These are phyloP conservation scores for Vaccinium corymbosum DNA, from an alignment of 148 eudicot genomes.

Conservation along the genomic window DNA sequence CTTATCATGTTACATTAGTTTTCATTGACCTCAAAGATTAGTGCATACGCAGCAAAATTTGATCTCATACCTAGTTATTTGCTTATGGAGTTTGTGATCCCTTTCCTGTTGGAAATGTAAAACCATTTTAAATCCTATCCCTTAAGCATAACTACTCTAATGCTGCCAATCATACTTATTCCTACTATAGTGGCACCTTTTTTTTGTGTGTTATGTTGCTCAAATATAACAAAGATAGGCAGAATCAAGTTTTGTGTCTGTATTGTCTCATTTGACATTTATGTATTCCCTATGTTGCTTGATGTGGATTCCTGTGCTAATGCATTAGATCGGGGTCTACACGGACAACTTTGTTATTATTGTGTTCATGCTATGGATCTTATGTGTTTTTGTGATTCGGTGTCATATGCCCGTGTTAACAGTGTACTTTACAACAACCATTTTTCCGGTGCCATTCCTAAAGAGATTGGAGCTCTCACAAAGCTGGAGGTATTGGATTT, in stretches of 20 bases:
- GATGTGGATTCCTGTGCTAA: not conserved
- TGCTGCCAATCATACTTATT: not conserved
- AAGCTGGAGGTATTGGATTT: conserved; percentile 78
- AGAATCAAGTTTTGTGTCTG: not conserved
- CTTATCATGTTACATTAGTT: not conserved
- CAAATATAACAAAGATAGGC: not conserved
- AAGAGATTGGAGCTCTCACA: conserved; percentile 57
- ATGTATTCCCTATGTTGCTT: not conserved
- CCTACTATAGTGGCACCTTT: not conserved
- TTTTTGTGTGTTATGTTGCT: not conserved
- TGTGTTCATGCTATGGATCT: not conserved
- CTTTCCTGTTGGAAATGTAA: not conserved
- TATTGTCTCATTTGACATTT: not conserved
- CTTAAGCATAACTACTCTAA: not conserved
- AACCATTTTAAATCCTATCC: not conserved
- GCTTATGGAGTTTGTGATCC: not conserved
- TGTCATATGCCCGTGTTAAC: conserved; percentile 26
- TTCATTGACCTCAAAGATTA: not conserved
- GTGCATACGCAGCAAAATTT: not conserved
- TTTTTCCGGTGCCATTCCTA: conserved; percentile 70
- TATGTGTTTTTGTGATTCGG: not conserved
- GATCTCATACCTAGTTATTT: not conserved
- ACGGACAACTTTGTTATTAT: not conserved
- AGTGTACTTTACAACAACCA: conserved; percentile 70
- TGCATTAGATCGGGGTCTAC: not conserved